Percentiles rank a stretch among this genome's conserved stretches.
Conservation (phyloP, 306 rosid species). For the Calophaca sinica region DNA sequence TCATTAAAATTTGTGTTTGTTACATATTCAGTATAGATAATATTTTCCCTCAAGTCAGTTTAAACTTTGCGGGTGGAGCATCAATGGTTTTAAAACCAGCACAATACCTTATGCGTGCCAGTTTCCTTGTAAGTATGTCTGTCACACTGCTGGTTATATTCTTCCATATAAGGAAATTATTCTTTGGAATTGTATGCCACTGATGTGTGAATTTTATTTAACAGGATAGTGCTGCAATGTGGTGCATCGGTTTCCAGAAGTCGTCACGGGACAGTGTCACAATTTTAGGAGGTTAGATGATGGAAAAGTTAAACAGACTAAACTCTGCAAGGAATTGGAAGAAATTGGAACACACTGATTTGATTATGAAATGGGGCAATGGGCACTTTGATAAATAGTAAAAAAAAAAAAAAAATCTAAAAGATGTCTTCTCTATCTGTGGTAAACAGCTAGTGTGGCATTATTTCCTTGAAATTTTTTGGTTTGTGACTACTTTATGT, state of each 20-base stretch:
- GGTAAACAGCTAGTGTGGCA: not conserved
- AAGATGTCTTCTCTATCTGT: slow-evolving; percentile 31
- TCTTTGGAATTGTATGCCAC: slow-evolving; percentile 39
- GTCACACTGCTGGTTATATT: slow-evolving; percentile 16
- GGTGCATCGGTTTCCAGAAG: slow-evolving; percentile 91
- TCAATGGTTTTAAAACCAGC: slow-evolving; percentile 91
- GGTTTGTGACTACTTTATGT: not conserved
- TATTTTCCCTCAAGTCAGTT: slow-evolving; percentile 81
- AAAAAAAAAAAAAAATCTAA: slow-evolving; percentile 9
- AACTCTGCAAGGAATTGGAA: slow-evolving; percentile 14
- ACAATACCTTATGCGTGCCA: slow-evolving; percentile 75
- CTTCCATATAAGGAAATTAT: slow-evolving; percentile 24
- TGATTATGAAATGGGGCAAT: slow-evolving; percentile 29
- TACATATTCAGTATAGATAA: slow-evolving; percentile 66
- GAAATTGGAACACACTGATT: slow-evolving; percentile 1
- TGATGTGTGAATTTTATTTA: slow-evolving; percentile 38
- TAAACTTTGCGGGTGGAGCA: slow-evolving; percentile 86
- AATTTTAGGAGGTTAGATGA: slow-evolving; percentile 84
- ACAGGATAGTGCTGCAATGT: slow-evolving; percentile 76
- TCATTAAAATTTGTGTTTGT: slow-evolving; percentile 47
- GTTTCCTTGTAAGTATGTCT: slow-evolving; percentile 64
- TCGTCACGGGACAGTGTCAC: slow-evolving; percentile 63
- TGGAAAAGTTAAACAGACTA: slow-evolving; percentile 19
- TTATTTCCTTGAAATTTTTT: not conserved
- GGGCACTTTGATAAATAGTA: slow-evolving; percentile 2